phyloP scores from a whole-genome alignment of 2,329 filamentous ascomycete genomes.

The Cladosporium sp. region DNA sequence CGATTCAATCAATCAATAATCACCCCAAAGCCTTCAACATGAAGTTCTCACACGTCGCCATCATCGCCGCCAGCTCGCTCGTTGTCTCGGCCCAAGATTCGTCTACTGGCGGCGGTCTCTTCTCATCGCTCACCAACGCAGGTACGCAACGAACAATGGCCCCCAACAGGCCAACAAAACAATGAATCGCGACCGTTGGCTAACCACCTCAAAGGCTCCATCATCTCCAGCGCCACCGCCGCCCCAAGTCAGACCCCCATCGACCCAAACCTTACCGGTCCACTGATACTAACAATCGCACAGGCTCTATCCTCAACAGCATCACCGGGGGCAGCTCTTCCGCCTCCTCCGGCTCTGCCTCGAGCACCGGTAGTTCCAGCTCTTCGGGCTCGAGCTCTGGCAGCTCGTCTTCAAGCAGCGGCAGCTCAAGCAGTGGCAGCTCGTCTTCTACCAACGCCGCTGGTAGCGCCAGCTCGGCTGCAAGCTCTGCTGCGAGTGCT shows the following conservation, averaged over 20 bases:
- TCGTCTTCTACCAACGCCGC: neutral
- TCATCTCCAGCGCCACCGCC: slow-evolving; percentile 13
- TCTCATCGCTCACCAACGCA: slow-evolving; percentile 16
- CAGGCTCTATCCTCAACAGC: slow-evolving; percentile 15
- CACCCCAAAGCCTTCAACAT: neutral
- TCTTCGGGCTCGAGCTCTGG: neutral
- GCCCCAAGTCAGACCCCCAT: slow-evolving; percentile 5
- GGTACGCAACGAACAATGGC: neutral
- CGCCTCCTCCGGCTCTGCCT: neutral
- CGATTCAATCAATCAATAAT: neutral
- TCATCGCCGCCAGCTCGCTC: slow-evolving; percentile 9
- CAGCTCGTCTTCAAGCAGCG: neutral
- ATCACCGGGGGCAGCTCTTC: slow-evolving; percentile 8
- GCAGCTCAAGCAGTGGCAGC: neutral
- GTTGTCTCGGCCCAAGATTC: slow-evolving; percentile 4
- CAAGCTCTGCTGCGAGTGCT: slow-evolving; percentile 3
- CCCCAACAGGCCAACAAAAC: neutral
- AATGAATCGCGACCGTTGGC: neutral
- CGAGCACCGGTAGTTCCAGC: neutral
- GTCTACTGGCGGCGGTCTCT: neutral
- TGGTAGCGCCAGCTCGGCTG: neutral
- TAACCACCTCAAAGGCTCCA: neutral
- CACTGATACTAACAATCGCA: neutral
- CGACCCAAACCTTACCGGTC: neutral
- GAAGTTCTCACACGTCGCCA: slow-evolving; percentile 6